Conservation (phyloP, 257 asterid genomes). For the Ligustrum vulgare region DNA sequence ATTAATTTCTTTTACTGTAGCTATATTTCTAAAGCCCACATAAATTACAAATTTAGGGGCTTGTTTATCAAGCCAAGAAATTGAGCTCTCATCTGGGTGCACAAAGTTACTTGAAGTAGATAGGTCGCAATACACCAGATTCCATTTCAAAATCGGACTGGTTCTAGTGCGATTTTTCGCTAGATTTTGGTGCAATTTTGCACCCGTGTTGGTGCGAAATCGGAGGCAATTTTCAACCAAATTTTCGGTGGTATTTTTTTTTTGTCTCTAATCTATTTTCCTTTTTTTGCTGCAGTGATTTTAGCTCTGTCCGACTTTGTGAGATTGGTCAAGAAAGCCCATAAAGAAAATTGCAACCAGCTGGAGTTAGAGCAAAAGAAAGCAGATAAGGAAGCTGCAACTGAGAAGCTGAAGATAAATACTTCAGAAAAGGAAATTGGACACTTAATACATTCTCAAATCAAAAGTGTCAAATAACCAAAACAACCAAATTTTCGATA, state of each 20-base stretch:
- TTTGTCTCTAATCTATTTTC: no score
- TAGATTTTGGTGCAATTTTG: no score
- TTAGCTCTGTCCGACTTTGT: constrained; percentile 72
- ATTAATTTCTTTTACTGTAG: constrained; percentile 11
- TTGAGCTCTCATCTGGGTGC: constrained; percentile 18
- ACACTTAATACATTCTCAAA: constrained; percentile 34
- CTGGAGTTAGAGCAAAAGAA: constrained; percentile 74
- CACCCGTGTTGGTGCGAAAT: no score
- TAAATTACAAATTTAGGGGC: constrained; percentile 19
- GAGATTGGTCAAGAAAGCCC: constrained; percentile 78
- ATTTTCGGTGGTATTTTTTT: no score
- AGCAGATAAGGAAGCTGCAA: constrained; percentile 80
- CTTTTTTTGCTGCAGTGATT: constrained; percentile 49
- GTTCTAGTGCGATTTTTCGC: no score
- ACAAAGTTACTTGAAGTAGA: constrained; percentile 15
- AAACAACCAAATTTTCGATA: no score
- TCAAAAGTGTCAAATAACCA: no score
- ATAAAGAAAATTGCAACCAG: constrained; percentile 86
- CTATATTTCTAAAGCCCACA: constrained; percentile 25
- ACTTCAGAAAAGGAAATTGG: constrained; percentile 39
- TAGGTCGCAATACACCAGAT: no score
- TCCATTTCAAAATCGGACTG: no score
- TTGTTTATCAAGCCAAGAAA: constrained; percentile 27
- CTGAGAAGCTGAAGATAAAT: constrained; percentile 47
- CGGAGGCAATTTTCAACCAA: no score